Base-by-base conservation (phyloP, 2,329 filamentous ascomycete species). In the Penicillium sp. region DNA sequence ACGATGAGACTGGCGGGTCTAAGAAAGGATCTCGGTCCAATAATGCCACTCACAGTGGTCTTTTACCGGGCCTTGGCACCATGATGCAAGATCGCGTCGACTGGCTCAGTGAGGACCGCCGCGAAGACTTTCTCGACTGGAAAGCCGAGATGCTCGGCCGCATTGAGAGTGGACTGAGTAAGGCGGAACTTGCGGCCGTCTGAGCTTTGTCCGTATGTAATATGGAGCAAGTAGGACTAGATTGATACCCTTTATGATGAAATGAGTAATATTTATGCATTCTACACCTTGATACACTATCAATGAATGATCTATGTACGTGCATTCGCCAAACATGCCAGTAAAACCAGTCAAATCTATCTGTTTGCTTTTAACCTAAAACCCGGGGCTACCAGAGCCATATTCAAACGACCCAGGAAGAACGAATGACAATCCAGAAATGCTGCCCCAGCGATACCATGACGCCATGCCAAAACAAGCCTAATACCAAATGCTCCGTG, bases 401-500 rank as follows among this genome's bases (percentile, higher is more conserved):
- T 35, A 19, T 14, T 16, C 22, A 31, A 44, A 33, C 22, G 27
- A 44, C 19, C 21, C 14, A n/a, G 26, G 19, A 13, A 14, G 6
- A 10, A 14, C 4, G 31, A 33, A 26, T 37, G 35, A 33, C 41
- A 44, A 44, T 24, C 9, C 21, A 19, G 14, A 54, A 21, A 31
- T 35, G 16, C 21, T 29, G 4, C 11, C 22, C 41, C 5, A 43
- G 27, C 31, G 19, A 27, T 13, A 48, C 46, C 46, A 33, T 22
- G 39, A 58, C 31, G 44, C 45, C 55, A 50, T 53, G 48, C 26
- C 8, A 35, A 19, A 43, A 31, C 19, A 31, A 11, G 16, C 39
- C 26, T 66, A 97, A 74, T 97, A 97, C 93, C 93, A 97, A 60
- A 97, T 96, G 70, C 91, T 96, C 71, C 93, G 85, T 44, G 93